Evolutionary conservation across 805 yeast species (phyloP).

Genomic region (Alloascoidea africana): DNA sequence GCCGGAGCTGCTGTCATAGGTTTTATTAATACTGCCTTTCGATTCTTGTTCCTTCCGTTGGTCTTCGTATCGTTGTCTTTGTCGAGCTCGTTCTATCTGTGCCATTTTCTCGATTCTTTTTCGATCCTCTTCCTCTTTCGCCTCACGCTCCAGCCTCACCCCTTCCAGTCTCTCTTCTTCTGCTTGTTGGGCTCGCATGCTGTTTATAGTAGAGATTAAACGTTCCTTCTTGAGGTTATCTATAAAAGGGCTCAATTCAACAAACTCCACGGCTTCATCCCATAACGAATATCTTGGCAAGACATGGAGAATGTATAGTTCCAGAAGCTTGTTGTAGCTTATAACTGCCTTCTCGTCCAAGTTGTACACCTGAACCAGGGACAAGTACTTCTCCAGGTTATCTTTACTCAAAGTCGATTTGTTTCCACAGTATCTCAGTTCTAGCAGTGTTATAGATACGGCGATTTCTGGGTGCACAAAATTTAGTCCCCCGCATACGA

Average conservation of each 20-base stretch:
- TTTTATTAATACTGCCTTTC: not conserved
- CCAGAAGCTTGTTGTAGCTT: slow-evolving; percentile 3
- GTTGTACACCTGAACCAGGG: not conserved
- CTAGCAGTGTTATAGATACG: slow-evolving; percentile 1
- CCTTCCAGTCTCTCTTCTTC: not conserved
- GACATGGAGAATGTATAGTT: slow-evolving; percentile 1
- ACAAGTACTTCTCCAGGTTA: not conserved
- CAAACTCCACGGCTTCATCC: slow-evolving; percentile 2
- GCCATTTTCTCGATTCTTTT: slow-evolving; percentile 1
- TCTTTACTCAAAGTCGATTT: not conserved
- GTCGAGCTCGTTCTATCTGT: not conserved
- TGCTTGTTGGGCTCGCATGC: not conserved
- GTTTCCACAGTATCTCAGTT: not conserved
- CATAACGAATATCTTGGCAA: not conserved
- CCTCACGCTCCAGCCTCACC: not conserved
- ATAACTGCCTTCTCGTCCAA: not conserved
- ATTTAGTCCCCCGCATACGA: not conserved
- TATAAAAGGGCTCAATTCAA: slow-evolving; percentile 1
- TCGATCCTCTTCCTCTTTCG: not conserved
- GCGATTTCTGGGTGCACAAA: slow-evolving; percentile 2
- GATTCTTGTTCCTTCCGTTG: slow-evolving; percentile 1
- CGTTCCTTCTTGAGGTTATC: slow-evolving; percentile 2
- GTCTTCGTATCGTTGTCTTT: not conserved
- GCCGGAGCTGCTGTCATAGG: not conserved
- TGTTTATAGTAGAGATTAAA: not conserved